Conservation (phyloP, 257 asterid species). For the Nicotiana noctiflora region DNA sequence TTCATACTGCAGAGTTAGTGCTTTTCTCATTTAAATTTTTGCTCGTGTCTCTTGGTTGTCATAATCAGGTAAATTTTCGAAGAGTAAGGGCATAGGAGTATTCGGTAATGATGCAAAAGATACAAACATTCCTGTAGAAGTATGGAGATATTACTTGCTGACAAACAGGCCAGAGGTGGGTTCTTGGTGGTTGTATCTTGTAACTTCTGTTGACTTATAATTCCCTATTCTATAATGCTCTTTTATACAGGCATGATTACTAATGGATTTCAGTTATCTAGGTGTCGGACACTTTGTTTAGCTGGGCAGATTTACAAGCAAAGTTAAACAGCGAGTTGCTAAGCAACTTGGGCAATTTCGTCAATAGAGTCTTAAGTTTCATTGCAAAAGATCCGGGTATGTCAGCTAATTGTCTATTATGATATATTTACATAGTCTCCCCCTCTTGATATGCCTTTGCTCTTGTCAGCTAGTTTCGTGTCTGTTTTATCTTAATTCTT, state of each 20-base stretch:
- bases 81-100: conserved; percentile 87
- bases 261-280: conserved; percentile 13
- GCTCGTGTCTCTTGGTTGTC: background rate
- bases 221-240: background rate
- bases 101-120: conserved; percentile 89
- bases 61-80: conserved; percentile 72
- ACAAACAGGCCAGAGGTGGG: conserved; percentile 88
- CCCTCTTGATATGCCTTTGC: background rate
- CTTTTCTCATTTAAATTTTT: background rate
- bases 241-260: background rate
- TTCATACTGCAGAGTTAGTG: background rate
- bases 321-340: conserved; percentile 74
- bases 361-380: conserved; percentile 87
- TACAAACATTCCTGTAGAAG: conserved; percentile 82
- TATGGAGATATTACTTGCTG: conserved; percentile 89
- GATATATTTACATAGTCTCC: background rate
- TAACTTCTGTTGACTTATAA: background rate
- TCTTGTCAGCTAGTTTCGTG: background rate
- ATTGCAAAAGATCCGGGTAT: conserved; percentile 80
- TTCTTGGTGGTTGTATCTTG: conserved; percentile 9
- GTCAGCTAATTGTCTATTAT: background rate
- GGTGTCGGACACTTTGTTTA: conserved; percentile 82
- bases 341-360: conserved; percentile 74
- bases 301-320: conserved; percentile 88
- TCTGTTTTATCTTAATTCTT: background rate